phyloP scores from a whole-genome alignment of 352 stramenopile species.

The Phytophthora pini region DNA sequence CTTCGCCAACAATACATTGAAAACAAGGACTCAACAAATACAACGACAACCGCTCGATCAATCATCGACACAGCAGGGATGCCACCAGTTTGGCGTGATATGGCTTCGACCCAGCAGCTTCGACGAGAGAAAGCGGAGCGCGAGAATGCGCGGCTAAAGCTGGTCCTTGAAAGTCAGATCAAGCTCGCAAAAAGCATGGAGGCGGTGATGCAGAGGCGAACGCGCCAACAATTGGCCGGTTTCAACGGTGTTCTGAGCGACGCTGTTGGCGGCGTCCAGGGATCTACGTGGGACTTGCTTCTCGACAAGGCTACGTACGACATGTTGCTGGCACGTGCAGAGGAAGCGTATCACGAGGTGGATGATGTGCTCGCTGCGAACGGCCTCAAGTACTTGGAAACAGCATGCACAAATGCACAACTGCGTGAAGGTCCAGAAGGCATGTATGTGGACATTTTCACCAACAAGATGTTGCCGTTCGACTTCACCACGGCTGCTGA shows the following conservation, averaged over 20 bases:
- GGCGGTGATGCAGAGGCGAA: conserved; percentile 42
- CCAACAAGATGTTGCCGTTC: conserved; percentile 58
- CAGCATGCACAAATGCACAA: conserved; percentile 39
- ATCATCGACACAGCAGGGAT: conserved; percentile 22
- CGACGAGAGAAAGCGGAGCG: conserved; percentile 45
- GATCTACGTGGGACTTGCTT: conserved; percentile 39
- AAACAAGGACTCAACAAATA: conserved; percentile 23
- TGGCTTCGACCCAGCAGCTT: conserved; percentile 39
- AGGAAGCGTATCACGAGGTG: conserved; percentile 43
- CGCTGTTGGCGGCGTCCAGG: conserved; percentile 10
- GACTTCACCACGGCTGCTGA: conserved; percentile 44
- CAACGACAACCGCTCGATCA: conserved; percentile 3
- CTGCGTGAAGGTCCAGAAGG: conserved; percentile 44
- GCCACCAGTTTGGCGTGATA: conserved; percentile 43
- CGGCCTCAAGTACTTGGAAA: conserved; percentile 43
- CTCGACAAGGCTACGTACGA: conserved; percentile 48
- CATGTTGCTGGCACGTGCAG: conserved; percentile 35
- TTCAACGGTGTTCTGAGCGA: conserved; percentile 38
- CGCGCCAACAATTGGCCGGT: conserved; percentile 37
- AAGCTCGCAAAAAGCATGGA: conserved; percentile 59
- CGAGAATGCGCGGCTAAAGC: conserved; percentile 58
- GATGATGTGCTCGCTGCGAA: conserved; percentile 48
- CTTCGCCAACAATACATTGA: conserved; percentile 38
- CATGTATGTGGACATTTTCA: conserved; percentile 53
- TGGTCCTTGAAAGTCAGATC: conserved; percentile 53